Percentiles rank a stretch among this genome's conserved stretches.
These are phyloP conservation scores for Chenopodium album DNA, from an alignment of 148 eudicot species.

Conservation along the genomic window DNA sequence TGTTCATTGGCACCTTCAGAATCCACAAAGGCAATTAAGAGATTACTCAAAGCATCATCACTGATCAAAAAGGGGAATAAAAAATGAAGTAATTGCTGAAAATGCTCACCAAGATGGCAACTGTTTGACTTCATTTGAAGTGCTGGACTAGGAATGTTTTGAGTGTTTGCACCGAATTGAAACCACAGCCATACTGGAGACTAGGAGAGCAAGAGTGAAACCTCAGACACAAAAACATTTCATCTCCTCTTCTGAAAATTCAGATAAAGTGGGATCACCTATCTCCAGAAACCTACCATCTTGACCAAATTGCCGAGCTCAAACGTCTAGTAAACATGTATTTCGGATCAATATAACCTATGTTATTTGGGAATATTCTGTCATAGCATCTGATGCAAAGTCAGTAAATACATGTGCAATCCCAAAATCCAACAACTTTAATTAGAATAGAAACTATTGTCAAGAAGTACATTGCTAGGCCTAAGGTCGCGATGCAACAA, in stretches of 20 bases:
- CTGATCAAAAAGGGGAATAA: no score
- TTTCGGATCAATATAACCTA: slow-evolving; percentile 63
- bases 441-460: slow-evolving; percentile 44
- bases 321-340: slow-evolving; percentile 37
- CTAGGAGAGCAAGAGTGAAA: slow-evolving; percentile 48
- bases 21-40: no score
- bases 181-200: slow-evolving; percentile 24
- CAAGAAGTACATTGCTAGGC: slow-evolving; percentile 61
- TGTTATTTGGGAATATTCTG: slow-evolving; percentile 47
- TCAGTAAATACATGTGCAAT: slow-evolving; percentile 52
- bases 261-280: slow-evolving; percentile 50
- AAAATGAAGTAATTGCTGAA: not conserved
- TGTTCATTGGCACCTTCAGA: no score
- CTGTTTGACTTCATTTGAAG: no score
- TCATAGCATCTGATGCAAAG: slow-evolving; percentile 46
- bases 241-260: slow-evolving; percentile 45
- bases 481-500: slow-evolving; percentile 55
- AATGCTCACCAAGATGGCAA: not conserved
- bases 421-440: slow-evolving; percentile 58
- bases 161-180: slow-evolving; percentile 34
- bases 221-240: slow-evolving; percentile 54
- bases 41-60: no score
- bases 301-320: slow-evolving; percentile 59
- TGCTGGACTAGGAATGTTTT: not conserved
- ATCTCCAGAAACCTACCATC: slow-evolving; percentile 46